Evolutionary conservation across 345 rosid genomes (phyloP).

Genomic region (Lenwebbia sp.): DNA sequence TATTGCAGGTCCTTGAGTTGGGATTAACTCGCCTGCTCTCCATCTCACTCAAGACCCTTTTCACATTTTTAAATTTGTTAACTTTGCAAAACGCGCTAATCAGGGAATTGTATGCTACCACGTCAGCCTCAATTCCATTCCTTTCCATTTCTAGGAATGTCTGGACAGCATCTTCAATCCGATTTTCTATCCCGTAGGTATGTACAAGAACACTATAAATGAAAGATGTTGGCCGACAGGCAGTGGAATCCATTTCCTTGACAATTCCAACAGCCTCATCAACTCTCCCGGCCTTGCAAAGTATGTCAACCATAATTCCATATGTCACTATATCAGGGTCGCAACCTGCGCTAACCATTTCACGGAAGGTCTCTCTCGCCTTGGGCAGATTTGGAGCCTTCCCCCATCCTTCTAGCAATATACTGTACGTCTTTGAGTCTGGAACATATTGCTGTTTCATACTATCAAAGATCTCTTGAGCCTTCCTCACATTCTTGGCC

Average conservation of each 20-base stretch:
- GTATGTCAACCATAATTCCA: constrained; percentile 74
- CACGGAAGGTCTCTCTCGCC: constrained; percentile 68
- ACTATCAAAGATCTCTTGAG: constrained; percentile 68
- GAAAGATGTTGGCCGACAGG: constrained; percentile 57
- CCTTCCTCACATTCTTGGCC: constrained; percentile 83
- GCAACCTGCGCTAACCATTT: constrained; percentile 61
- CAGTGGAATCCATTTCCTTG: constrained; percentile 43
- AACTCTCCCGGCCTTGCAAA: constrained; percentile 86
- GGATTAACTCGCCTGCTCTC: constrained; percentile 40
- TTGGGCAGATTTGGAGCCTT: constrained; percentile 75
- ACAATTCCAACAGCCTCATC: constrained; percentile 74
- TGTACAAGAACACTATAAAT: constrained; percentile 81
- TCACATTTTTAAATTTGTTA: constrained; percentile 49
- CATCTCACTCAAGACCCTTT: constrained; percentile 74
- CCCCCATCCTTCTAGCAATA: constrained; percentile 91
- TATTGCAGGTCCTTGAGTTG: constrained; percentile 71
- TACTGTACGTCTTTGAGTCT: constrained; percentile 69
- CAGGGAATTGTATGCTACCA: constrained; percentile 65
- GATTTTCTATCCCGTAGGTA: constrained; percentile 62
- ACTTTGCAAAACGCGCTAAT: constrained; percentile 75
- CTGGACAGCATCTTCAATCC: constrained; percentile 71
- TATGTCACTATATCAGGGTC: constrained; percentile 80
- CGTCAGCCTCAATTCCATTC: constrained; percentile 59
- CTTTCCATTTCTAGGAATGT: constrained; percentile 79
- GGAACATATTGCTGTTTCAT: constrained; percentile 47